Evolutionary conservation across 1,139 yeast genomes (phyloP), one percentile per base, ranked within the genome.

Genomic region (Magnusiomyces paraingens): DNA sequence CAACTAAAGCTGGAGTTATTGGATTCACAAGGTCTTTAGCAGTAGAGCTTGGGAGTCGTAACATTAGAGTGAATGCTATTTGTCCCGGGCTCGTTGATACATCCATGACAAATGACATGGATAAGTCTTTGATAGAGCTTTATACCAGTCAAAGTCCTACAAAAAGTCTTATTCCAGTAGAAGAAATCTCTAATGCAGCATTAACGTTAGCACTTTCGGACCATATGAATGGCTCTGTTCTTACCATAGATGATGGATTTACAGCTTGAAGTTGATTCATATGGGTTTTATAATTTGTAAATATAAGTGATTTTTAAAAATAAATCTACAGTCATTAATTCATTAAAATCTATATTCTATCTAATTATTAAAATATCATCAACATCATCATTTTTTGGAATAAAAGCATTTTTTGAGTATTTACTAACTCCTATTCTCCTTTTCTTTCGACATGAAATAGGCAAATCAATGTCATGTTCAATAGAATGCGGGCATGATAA

Each of bases 21-120:
- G 88, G 86, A 3, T 85, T 89, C 62, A 80, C 95, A 0, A 70
- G 73, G 47, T 72, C 85, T 0, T 66, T 89, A 47, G 83, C 93
- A 0, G 64, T 68, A 2, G 99, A 93, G 62, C 68, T 86, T 55
- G 77, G 76, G 11, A 54, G 74, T 0, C 67, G 71, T 44, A 70
- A 73, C 1, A 73, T 84, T 2, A 64, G 88, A 42, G 84, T 86
- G 43, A 84, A 85, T 62, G 75, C 86, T 1, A 67, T 91, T 0
- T 68, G 84, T 10, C 96, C 96, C 0, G 95, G 95, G 0, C 72
- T 88, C 22, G 81, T 89, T 0, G 88, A 80, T 49, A 91, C 98
- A 0, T 88, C 81, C 32, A 91, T 91, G 88, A 64, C 61, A 12
- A 58, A 58, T 12, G 50, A 57, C 12, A 60, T 59, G 29, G 49